Conservation (phyloP, 192 early-diverging fungal genomes). For the Phycomyces nitens region DNA sequence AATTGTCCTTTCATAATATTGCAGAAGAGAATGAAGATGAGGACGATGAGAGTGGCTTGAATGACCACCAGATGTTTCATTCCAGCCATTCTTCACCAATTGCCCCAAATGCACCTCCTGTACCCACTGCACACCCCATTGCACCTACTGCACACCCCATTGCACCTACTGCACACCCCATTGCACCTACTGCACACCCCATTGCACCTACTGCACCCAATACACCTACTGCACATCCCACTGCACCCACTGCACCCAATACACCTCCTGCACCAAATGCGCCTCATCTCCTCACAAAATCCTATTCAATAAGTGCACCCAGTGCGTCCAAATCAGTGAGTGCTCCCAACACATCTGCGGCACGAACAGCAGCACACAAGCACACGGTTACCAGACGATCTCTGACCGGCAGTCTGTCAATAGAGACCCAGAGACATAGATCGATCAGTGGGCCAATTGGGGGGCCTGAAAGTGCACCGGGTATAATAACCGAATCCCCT, state of each 20-base stretch:
- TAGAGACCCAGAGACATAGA: too few species aligned
- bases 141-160: background rate
- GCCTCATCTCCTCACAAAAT: too few species aligned
- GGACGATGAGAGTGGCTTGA: background rate
- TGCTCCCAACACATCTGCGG: too few species aligned
- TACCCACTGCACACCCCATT: background rate
- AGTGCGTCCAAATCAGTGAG: too few species aligned
- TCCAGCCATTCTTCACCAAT: background rate
- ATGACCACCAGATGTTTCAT: background rate
- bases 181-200: background rate
- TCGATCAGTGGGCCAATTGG: too few species aligned
- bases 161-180: background rate
- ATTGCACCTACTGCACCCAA: background rate
- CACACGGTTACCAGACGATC: too few species aligned
- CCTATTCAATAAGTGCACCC: too few species aligned
- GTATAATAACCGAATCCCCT: too few species aligned
- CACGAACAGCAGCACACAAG: too few species aligned
- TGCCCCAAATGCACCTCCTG: background rate
- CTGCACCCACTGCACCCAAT: background rate
- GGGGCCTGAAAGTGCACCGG: too few species aligned
- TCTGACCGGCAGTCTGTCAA: too few species aligned
- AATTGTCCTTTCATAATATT: background rate
- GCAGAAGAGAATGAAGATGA: background rate
- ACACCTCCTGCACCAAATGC: too few species aligned
- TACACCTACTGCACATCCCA: background rate